Evolutionary conservation across 2,329 filamentous ascomycete genomes (phyloP).

Genomic region (Thielaviopsis populi): DNA sequence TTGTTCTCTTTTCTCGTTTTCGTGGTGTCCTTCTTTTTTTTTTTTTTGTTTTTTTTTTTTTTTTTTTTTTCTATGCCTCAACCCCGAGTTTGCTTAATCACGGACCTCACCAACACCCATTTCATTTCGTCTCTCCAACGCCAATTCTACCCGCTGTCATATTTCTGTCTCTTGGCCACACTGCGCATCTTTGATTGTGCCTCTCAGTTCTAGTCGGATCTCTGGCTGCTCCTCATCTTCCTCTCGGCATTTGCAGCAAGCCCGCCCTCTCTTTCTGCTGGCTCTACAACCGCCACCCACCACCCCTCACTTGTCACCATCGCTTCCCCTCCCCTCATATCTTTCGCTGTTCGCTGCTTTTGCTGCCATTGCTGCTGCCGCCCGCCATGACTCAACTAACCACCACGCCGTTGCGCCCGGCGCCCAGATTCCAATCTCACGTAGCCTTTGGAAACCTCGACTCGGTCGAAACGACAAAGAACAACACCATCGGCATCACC

Average conservation of each 20-base stretch:
- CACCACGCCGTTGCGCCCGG: neutral
- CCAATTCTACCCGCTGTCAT: neutral
- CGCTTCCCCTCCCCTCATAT: neutral
- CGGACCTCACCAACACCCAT: neutral
- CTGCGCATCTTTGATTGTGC: neutral
- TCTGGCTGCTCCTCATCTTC: neutral
- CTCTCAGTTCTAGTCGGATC: neutral
- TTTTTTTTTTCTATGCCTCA: neutral
- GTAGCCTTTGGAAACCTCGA: conserved; percentile 47
- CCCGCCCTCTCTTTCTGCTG: neutral
- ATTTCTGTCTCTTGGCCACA: neutral
- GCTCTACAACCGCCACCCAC: neutral
- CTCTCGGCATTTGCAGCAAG: neutral
- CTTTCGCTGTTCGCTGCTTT: neutral
- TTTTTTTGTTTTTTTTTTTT: too few relatives aligned
- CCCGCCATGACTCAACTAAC: conserved; percentile 14
- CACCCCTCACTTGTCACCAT: neutral
- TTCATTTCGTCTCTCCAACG: neutral
- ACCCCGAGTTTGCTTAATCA: neutral
- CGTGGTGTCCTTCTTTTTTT: too few relatives aligned
- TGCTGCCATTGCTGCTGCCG: too few relatives aligned
- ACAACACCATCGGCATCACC: conserved; percentile 55
- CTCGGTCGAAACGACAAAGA: conserved; percentile 42
- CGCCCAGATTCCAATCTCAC: conserved; percentile 39
- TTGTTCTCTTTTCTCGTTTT: too few relatives aligned